Evolutionary conservation across 1,139 yeast species (phyloP).

Genomic region (Yamadazyma sp.): DNA sequence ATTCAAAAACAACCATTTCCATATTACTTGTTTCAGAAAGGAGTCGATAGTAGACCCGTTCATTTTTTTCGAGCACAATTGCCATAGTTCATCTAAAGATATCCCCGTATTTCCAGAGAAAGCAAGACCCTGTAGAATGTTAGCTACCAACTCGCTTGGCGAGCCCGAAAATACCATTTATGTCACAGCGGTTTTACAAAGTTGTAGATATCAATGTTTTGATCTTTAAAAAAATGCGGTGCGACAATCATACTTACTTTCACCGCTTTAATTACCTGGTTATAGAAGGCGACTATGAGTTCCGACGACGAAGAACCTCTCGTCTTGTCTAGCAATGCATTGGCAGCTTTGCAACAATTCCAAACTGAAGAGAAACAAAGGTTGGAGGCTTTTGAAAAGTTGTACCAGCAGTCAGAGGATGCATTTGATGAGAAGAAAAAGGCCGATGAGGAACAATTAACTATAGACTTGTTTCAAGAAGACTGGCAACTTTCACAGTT

Average conservation of each 20-base stretch:
- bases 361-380: slow-evolving; percentile 64
- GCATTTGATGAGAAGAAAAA: slow-evolving; percentile 33
- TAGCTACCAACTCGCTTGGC: slow-evolving; percentile 30
- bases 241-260: too few species aligned
- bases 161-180: slow-evolving; percentile 20
- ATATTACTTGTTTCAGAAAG: slow-evolving; percentile 37
- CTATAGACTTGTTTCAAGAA: slow-evolving; percentile 73
- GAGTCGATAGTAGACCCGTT: slow-evolving; percentile 24
- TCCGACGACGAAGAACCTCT: slow-evolving; percentile 36
- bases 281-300: too few species aligned
- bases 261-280: too few species aligned
- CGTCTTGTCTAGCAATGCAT: slow-evolving; percentile 64
- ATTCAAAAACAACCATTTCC: slow-evolving; percentile 42
- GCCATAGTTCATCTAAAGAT: slow-evolving; percentile 32
- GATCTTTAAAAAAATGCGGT: background rate
- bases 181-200: background rate
- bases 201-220: background rate
- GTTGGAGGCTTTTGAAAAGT: slow-evolving; percentile 55
- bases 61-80: slow-evolving; percentile 20
- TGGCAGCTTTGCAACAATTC: slow-evolving; percentile 78
- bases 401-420: slow-evolving; percentile 61
- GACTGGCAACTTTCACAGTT: slow-evolving; percentile 95
- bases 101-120: slow-evolving; percentile 40
- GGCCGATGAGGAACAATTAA: slow-evolving; percentile 19
- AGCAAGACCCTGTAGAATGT: slow-evolving; percentile 29